Conservation (phyloP, 116 monocot species). For the Iris pallida region DNA sequence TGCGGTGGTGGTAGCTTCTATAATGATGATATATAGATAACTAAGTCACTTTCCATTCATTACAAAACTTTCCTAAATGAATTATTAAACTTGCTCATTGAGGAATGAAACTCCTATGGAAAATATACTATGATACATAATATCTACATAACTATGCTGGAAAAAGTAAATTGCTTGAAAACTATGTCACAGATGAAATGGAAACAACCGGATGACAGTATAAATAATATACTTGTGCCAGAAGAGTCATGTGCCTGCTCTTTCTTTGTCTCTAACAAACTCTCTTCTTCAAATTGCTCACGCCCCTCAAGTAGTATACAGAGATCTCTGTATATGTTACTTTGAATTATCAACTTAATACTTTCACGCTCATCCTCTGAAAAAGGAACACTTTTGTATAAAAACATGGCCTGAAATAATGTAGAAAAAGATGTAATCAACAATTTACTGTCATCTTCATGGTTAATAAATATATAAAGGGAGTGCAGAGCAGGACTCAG, state of each 20-base stretch:
- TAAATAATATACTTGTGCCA: slow-evolving; percentile 17
- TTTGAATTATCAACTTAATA: slow-evolving; percentile 76
- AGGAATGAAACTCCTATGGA: too few species aligned
- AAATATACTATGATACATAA: too few species aligned
- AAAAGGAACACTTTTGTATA: slow-evolving; percentile 63
- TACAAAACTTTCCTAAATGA: too few species aligned
- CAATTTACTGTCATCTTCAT: neutral
- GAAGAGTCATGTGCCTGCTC: slow-evolving; percentile 13
- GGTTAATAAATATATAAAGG: neutral
- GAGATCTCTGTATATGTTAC: slow-evolving; percentile 71
- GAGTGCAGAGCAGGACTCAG: too few species aligned
- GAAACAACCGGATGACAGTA: neutral
- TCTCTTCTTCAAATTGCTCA: slow-evolving; percentile 85
- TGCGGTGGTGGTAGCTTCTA: too few species aligned
- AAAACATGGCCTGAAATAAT: slow-evolving; percentile 70
- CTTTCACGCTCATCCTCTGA: slow-evolving; percentile 56
- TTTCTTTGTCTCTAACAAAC: slow-evolving; percentile 37
- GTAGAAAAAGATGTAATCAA: neutral
- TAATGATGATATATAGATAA: too few species aligned
- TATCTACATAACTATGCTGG: too few species aligned
- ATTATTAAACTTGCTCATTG: too few species aligned
- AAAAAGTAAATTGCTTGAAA: too few species aligned
- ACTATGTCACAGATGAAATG: too few species aligned
- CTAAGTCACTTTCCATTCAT: too few species aligned
- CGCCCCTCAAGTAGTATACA: slow-evolving; percentile 79